Conservation (phyloP, 1,284 basidiomycete species). For the Lentinus polychrous region DNA sequence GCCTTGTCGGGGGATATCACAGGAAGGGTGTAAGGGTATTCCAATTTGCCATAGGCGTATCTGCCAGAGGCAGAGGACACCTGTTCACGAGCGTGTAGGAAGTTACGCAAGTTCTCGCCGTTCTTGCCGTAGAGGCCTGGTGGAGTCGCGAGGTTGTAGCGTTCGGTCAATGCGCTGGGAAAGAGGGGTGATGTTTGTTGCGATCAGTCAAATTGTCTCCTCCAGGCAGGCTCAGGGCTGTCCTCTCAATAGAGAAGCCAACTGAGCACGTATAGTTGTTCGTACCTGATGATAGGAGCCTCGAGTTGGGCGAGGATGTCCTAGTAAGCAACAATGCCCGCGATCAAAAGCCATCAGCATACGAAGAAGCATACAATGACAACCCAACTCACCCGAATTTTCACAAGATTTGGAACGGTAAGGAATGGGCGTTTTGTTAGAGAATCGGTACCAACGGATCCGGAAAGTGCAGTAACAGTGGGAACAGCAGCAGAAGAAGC, state of each 20-base stretch:
- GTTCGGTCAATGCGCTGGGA: conserved; percentile 13
- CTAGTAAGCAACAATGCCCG: conserved; percentile 3
- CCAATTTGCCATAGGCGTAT: conserved; percentile 16
- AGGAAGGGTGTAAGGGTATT: conserved; percentile 14
- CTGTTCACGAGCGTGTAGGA: conserved; percentile 8
- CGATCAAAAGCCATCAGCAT: not conserved
- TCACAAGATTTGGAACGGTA: conserved; percentile 11
- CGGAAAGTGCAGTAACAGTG: not conserved
- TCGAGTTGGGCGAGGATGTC: conserved; percentile 16
- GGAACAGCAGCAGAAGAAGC: not conserved
- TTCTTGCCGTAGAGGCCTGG: conserved; percentile 9
- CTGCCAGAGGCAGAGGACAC: conserved; percentile 5
- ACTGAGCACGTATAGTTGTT: not conserved
- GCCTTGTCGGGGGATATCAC: conserved; percentile 9
- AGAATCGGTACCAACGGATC: not conserved
- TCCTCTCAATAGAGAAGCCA: not conserved
- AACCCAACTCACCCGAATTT: conserved; percentile 11
- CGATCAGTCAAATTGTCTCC: too few species aligned
- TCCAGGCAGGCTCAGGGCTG: too few species aligned
- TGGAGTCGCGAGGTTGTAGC: conserved; percentile 11
- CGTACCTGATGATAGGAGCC: conserved; percentile 14
- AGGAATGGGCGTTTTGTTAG: conserved; percentile 7
- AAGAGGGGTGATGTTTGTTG: not conserved
- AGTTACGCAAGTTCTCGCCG: conserved; percentile 5
- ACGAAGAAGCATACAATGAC: not conserved